Base-by-base conservation (phyloP, 1,284 basidiomycete species). In the Trametes polyzona region DNA sequence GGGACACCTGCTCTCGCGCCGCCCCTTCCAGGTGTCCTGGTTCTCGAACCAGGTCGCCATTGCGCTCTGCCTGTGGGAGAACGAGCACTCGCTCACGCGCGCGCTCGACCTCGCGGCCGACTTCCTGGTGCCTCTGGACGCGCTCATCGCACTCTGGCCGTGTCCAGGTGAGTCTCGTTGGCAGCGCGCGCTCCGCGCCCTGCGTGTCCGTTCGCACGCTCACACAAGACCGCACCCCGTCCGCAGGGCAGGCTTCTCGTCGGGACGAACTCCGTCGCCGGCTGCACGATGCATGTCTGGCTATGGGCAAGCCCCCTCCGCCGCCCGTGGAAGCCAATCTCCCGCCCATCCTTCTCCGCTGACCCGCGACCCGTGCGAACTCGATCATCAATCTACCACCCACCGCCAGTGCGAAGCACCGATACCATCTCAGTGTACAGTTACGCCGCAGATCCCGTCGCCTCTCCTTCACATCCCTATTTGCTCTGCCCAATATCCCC, bases 21-120 rank as follows among this genome's bases (percentile, higher is more conserved):
- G 86, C 0, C 89, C 89, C 0, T 90, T 83, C 70, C 79, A 87
- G 64, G 79, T 86, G 49, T 79, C 81, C 43, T 92, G 90, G 90
- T 89, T 90, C 67, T 54, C 59, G 27, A 58, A 61, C 36, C 64
- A 71, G 48, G 44, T 64, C 59, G 59, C 46, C 58, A 88, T 88
- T 61, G 89, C 87, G 62, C 73, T 90, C 35, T 75, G 80, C 3
- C 66, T 92, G 23, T 91, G 86, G 85, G 79, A 80, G 46, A 78
- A 83, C 59, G 87, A 91, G 65, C 78, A 73, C 16, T 74, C 78
- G 2, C 73, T 89, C 27, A 69, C 77, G 44, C 78, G 81, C 44
- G 86, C 87, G 14, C 72, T 91, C n/a, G 80, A 87, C 36, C 76
- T 91, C 11, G 88, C 81, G 6, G 87, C 88, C 67, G 75, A 78